A percentile compares a stretch with the other conserved stretches of the same genome.
phyloP scores from a whole-genome alignment of 2,329 filamentous ascomycete species.

The Arthrobotrys sinensis region DNA sequence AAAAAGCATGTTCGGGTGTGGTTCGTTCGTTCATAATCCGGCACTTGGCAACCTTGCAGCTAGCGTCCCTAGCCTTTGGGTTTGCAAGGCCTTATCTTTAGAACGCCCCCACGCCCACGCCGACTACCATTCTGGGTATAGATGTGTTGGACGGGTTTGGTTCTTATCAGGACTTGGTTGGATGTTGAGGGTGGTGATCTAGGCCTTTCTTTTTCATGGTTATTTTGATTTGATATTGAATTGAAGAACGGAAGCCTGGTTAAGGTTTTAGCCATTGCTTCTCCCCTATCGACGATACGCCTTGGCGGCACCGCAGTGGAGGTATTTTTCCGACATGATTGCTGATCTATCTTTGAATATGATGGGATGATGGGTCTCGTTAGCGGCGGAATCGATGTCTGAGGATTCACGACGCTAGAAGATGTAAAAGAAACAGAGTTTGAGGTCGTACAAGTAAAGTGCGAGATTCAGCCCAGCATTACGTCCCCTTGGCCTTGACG shows the following conservation, averaged over 20 bases:
- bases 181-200: background rate
- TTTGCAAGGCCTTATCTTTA: slow-evolving; percentile 47
- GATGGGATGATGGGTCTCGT: background rate
- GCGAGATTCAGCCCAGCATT: slow-evolving; percentile 2
- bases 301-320: background rate
- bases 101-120: slow-evolving; percentile 48
- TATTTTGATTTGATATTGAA: slow-evolving; percentile 2
- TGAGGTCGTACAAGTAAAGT: slow-evolving; percentile 17
- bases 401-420: slow-evolving; percentile 6
- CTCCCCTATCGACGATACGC: slow-evolving; percentile 1
- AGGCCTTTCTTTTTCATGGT: background rate
- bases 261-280: background rate
- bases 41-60: slow-evolving; percentile 45
- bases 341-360: slow-evolving; percentile 4
- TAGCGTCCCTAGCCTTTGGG: slow-evolving; percentile 43
- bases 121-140: slow-evolving; percentile 42
- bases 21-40: slow-evolving; percentile 33
- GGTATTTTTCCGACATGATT: background rate
- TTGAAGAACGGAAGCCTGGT: background rate
- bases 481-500: background rate
- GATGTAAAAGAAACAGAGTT: background rate
- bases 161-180: slow-evolving; percentile 36
- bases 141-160: slow-evolving; percentile 42
- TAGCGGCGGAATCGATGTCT: background rate
- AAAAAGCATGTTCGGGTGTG: slow-evolving; percentile 35